Evolutionary conservation across 2,329 filamentous ascomycete genomes (phyloP), one percentile per base, ranked within the genome.

Genomic region (Fusarium paranaense): DNA sequence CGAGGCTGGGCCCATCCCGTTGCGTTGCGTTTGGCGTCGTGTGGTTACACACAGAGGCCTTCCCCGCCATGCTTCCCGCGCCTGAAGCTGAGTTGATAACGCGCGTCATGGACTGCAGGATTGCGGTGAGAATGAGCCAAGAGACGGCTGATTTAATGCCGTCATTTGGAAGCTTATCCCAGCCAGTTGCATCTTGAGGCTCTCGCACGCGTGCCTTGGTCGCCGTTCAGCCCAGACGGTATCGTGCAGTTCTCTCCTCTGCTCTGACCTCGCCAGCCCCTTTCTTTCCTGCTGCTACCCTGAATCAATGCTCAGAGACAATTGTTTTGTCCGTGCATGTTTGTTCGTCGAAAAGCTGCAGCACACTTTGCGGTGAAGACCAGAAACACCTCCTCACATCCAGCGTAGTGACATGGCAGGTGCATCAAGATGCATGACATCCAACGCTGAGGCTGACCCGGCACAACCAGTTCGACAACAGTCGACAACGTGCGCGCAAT

Each of bases 341-440:
- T 47, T 62, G 52, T 60, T 59, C 16, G 33, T 42, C 59, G 40
- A 65, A 37, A 72, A 20, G 25, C 52, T 64, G 70, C 70, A 63
- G 56, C 56, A 47, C 62, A 20, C 42, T 59, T 75, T 75, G 67
- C 74, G 74, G 74, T 75, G 62, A 75, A 57, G 67, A 72, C 70
- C 60, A 76, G 66, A 76, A 63, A 75, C 63, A 27, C 37, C 65
- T 54, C 25, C 40, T 40, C 52, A 32, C 54, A 30, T 30, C 7
- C 9, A 40, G 52, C 42, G 16, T 20, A 58, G 67, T 61, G 61
- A 52, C 42, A 62, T 37, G 35, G 42, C 35, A 67, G 38, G 37
- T 70, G 58, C 58, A 70, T 62, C 5, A 64, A 45, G 13, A 62
- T 57, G 66, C 66, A 62, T 61, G 40, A 32, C 57, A 30, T 37